A percentile compares a stretch with the other conserved stretches of the same genome.
phyloP scores from a whole-genome alignment of 192 early-diverging fungal species.

The Rhizophagus prolifer region DNA sequence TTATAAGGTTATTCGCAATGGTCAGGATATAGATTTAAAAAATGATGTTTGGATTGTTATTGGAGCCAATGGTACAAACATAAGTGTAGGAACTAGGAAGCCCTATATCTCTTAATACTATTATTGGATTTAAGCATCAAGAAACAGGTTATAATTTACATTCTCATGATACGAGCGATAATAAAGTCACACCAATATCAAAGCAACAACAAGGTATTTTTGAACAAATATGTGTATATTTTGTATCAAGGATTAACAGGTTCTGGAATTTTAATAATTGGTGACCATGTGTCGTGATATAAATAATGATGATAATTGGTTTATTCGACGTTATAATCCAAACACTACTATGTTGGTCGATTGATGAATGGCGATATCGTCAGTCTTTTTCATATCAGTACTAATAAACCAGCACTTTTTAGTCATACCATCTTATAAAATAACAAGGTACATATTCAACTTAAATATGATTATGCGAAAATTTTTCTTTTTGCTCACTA shows the following conservation, averaged over 20 bases:
- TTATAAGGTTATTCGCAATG: neutral
- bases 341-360: neutral
- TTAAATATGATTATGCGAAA: too few relatives aligned
- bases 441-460: too few relatives aligned
- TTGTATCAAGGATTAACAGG: too few relatives aligned
- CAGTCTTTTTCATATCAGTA: neutral
- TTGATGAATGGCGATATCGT: neutral
- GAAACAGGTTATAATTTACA: neutral
- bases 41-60: conserved; percentile 3
- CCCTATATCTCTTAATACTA: neutral
- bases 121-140: neutral
- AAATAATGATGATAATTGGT: too few relatives aligned
- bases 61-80: neutral
- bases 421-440: neutral
- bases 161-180: neutral
- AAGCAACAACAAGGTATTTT: neutral
- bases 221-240: too few relatives aligned
- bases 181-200: neutral
- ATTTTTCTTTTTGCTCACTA: too few relatives aligned
- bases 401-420: too few relatives aligned
- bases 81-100: neutral
- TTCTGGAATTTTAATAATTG: too few relatives aligned
- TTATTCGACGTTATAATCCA: too few relatives aligned
- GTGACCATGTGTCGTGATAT: too few relatives aligned
- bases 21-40: neutral